phyloP scores from a whole-genome alignment of 768 basidiomycete species.

The Lactarius quietus region DNA sequence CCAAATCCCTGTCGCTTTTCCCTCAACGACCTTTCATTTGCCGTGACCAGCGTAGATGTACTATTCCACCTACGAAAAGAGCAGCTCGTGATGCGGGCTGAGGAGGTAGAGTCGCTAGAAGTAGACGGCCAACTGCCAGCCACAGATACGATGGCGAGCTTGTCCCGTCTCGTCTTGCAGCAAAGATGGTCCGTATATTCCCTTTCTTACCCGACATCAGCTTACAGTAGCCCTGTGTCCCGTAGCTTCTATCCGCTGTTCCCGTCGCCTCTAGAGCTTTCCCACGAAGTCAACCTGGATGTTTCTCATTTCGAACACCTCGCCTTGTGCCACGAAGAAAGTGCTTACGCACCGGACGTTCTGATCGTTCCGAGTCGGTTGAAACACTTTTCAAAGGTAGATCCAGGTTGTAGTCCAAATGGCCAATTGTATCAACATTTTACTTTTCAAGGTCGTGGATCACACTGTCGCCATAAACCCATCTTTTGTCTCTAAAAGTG shows the following conservation, averaged over 20 bases:
- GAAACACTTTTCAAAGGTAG: constrained; percentile 86
- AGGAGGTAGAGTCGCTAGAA: constrained; percentile 52
- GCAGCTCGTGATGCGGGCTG: constrained; percentile 66
- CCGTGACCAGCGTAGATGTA: constrained; percentile 77
- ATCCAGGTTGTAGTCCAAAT: constrained; percentile 22
- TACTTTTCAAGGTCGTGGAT: constrained; percentile 61
- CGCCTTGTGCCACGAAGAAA: constrained; percentile 32
- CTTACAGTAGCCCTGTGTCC: constrained; percentile 5
- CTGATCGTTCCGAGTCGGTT: constrained; percentile 84
- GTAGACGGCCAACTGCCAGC: constrained; percentile 40
- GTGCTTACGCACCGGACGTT: constrained; percentile 66
- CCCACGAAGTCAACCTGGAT: constrained; percentile 85
- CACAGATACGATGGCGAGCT: constrained; percentile 73
- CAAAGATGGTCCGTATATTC: constrained; percentile 67
- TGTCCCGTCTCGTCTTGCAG: constrained; percentile 76
- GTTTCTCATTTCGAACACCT: constrained; percentile 68
- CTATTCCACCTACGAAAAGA: constrained; percentile 88
- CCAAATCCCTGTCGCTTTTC: constrained; percentile 86
- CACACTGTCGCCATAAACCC: constrained; percentile 83
- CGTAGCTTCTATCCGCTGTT: constrained; percentile 93
- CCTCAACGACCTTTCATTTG: constrained; percentile 82
- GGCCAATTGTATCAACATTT: constrained; percentile 45
- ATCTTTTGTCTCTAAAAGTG: constrained; percentile 63
- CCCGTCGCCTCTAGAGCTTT: constrained; percentile 71
- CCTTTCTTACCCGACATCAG: neutral